Evolutionary conservation across 2,329 filamentous ascomycete species (phyloP), one percentile per base, ranked within the genome.

Genomic region (Cladosporium velox): DNA sequence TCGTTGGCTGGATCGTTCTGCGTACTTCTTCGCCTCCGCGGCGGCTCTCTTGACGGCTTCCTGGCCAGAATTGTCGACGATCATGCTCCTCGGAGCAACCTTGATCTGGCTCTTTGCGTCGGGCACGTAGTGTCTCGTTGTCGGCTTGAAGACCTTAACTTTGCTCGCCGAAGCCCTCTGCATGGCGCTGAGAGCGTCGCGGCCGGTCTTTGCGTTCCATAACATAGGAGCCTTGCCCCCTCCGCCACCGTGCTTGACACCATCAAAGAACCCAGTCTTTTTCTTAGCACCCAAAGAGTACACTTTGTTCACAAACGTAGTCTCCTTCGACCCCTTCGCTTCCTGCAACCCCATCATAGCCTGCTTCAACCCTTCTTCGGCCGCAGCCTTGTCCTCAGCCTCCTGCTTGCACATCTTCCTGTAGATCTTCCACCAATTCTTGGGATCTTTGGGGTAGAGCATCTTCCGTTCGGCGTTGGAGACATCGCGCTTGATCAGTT

Each of bases 341-440:
- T 86, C 81, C 44, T 88, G 85, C 68, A 89, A 82, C 51, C 81
- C 82, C 69, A 86, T 84, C 74, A 93, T 89, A 69, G 88, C 87
- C 69, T 84, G 68, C 47, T 69, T 68, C 41, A 79, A 71, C 14
- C 66, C 64, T 32, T 74, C 75, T 67, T 79, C 76, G 35, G 73
- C 70, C 34, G 68, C 72, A 30, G 72, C 67, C 18, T 72, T 71
- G 66, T 79, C 76, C 28, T 70, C 71, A 66, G 80, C 76, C 6
- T 80, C 76, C 26, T 80, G 77, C 55, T 72, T 76, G 68, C 78
- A 76, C 32, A 83, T 72, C 68, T 81, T 81, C 21, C 74, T 81
- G 79, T 96, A 97, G 15, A 96, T 84, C 65, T 90, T 87, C 75
- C 89, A 87, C 93, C 93, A 97, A 67, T 87, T 88, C 41, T 82